Conservation (phyloP, 2,329 filamentous ascomycete genomes). For the Pseudocercospora crystallina region DNA sequence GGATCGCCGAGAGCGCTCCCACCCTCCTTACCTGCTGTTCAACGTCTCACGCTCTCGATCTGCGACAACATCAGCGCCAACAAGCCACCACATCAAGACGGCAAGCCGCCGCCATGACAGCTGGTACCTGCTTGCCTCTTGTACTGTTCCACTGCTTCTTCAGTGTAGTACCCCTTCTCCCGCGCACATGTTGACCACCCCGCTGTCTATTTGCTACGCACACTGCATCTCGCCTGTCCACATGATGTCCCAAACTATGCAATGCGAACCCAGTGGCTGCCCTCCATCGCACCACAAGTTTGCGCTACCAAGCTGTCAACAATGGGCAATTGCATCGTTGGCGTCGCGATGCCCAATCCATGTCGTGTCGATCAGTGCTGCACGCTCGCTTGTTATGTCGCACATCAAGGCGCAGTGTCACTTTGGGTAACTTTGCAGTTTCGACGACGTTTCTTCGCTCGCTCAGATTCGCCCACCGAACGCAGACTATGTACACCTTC, state of each 20-base stretch:
- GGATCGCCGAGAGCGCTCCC: no score
- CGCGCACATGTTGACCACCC: not conserved
- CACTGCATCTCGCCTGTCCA: conserved; percentile 6
- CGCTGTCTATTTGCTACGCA: conserved; percentile 12
- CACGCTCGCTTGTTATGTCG: no score
- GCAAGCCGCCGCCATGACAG: conserved; percentile 15
- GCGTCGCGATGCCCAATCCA: not conserved
- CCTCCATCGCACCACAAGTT: conserved; percentile 3
- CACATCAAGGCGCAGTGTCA: no score
- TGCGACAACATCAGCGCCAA: not conserved
- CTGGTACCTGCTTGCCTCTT: conserved; percentile 15
- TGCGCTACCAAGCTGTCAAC: conserved; percentile 20
- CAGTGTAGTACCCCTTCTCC: no score
- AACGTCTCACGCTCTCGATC: not conserved
- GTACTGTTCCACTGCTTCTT: no score
- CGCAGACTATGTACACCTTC: no score
- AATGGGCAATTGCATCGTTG: conserved; percentile 17
- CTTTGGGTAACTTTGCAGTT: no score
- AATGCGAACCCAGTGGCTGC: not conserved
- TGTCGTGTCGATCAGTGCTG: not conserved
- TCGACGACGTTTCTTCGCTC: no score
- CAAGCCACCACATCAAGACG: not conserved
- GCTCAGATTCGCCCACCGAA: no score
- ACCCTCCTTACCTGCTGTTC: no score
- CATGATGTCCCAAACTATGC: not conserved